Conservation (phyloP, 306 rosid species). For the Aeschynomene evenia region DNA sequence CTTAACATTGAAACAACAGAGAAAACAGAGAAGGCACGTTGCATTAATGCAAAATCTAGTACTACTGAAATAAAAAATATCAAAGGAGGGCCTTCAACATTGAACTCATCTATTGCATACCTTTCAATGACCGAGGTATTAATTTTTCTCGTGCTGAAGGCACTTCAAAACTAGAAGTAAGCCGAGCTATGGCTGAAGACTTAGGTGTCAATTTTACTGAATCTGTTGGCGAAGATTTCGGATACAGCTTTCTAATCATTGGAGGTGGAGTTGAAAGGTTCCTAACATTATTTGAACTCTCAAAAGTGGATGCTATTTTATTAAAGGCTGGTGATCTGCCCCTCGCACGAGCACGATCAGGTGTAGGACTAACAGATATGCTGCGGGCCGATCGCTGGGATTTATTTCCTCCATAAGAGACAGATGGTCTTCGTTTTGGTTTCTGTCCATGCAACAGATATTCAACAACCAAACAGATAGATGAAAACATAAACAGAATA, state of each 20-base stretch:
- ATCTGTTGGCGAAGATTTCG: conserved; percentile 72
- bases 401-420: conserved; percentile 81
- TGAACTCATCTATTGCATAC: conserved; percentile 41
- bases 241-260: conserved; percentile 71
- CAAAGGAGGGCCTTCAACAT: neutral
- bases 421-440: conserved; percentile 78
- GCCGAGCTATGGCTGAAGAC: conserved; percentile 63
- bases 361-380: conserved; percentile 86
- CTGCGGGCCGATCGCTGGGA: conserved; percentile 93
- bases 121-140: conserved; percentile 77
- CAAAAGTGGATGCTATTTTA: conserved; percentile 88
- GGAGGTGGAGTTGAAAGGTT: conserved; percentile 99
- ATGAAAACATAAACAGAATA: conserved; percentile 19
- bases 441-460: conserved; percentile 56
- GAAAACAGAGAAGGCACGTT: conserved; percentile 5
- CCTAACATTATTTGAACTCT: conserved; percentile 60
- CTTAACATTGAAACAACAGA: conserved; percentile 40
- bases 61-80: conserved; percentile 11
- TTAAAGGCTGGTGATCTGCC: conserved; percentile 99
- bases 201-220: conserved; percentile 52
- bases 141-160: conserved; percentile 59
- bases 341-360: conserved; percentile 91
- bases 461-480: conserved; percentile 28
- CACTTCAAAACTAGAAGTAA: conserved; percentile 67
- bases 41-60: conserved; percentile 6